A percentile compares a stretch with the other conserved stretches of the same genome.
Conservation (phyloP, 352 stramenopile genomes). For the Aphanomyces invadans region DNA sequence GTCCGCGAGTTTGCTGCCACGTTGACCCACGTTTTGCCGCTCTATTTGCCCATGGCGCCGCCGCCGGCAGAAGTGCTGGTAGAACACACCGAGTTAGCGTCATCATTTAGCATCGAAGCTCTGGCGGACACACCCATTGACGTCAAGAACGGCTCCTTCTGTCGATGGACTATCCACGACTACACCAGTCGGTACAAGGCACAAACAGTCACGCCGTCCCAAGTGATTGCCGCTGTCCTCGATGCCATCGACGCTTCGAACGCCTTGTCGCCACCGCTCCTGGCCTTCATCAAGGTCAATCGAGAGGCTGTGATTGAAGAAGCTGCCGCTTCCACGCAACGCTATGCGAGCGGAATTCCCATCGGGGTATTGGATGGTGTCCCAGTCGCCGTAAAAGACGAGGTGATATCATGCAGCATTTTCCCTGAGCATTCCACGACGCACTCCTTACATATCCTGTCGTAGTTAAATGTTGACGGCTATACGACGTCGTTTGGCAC, state of each 20-base stretch:
- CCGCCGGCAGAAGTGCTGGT: conserved; percentile 25
- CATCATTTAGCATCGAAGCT: conserved; percentile 25
- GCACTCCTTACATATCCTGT: neutral
- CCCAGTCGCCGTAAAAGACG: conserved; percentile 83
- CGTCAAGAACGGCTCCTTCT: conserved; percentile 36
- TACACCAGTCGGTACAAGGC: conserved; percentile 52
- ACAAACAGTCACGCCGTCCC: conserved; percentile 43
- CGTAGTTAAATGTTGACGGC: conserved; percentile 50
- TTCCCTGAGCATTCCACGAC: too few species aligned
- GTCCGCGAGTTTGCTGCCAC: conserved; percentile 42
- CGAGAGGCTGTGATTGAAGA: conserved; percentile 61
- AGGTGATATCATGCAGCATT: too few species aligned
- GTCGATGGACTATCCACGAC: conserved; percentile 59
- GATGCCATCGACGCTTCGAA: conserved; percentile 46
- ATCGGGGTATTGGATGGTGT: conserved; percentile 83
- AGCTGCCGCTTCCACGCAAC: conserved; percentile 51
- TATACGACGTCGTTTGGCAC: conserved; percentile 64
- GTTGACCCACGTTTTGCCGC: conserved; percentile 50
- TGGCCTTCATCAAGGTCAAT: conserved; percentile 68
- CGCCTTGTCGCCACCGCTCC: conserved; percentile 40
- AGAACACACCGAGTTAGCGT: conserved; percentile 29
- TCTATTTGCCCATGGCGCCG: conserved; percentile 55
- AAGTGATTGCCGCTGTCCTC: conserved; percentile 60
- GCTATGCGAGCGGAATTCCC: conserved; percentile 54
- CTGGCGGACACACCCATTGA: conserved; percentile 30